A percentile compares a stretch with the other conserved stretches of the same genome.
phyloP scores from a whole-genome alignment of 2,329 filamentous ascomycete species.

The Aspergillus awamori region DNA sequence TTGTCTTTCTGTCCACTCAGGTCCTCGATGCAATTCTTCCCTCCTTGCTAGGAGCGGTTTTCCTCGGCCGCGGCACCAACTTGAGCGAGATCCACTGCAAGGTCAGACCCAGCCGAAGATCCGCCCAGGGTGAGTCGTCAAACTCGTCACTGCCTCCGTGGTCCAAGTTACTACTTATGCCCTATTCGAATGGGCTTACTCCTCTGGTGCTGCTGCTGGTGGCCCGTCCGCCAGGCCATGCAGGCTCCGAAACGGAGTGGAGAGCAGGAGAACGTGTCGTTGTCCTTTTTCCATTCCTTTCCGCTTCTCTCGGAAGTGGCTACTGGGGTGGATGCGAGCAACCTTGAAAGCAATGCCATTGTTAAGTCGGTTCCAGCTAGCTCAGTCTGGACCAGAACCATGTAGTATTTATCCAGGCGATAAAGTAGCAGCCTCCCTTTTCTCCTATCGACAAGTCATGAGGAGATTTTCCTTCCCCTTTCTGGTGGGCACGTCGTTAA shows the following conservation, averaged over 20 bases:
- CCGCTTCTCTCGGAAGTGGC: neutral
- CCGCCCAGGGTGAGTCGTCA: slow-evolving; percentile 18
- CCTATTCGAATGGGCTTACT: slow-evolving; percentile 3
- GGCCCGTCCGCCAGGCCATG: slow-evolving; percentile 2
- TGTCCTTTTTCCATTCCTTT: neutral
- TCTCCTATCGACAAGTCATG: neutral
- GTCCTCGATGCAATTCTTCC: neutral
- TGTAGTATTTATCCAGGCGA: neutral
- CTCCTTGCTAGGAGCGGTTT: slow-evolving; percentile 4
- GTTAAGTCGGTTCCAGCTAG: neutral
- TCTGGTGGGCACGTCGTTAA: neutral
- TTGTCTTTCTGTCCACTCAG: neutral
- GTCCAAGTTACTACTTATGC: neutral
- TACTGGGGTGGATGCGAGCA: neutral
- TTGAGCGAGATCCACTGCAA: slow-evolving; percentile 20
- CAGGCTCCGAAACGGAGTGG: slow-evolving; percentile 11
- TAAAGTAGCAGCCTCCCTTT: neutral
- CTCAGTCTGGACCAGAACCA: neutral
- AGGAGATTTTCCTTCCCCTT: neutral
- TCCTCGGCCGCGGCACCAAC: slow-evolving; percentile 19
- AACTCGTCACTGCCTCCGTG: slow-evolving; percentile 18
- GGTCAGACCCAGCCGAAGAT: slow-evolving; percentile 24
- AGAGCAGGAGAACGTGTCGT: slow-evolving; percentile 9
- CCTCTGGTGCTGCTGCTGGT: slow-evolving; percentile 9
- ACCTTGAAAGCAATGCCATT: neutral